These are phyloP conservation scores for Blastomyces silverae DNA, from an alignment of 2,329 filamentous ascomycete genomes.

Conservation along the genomic window DNA sequence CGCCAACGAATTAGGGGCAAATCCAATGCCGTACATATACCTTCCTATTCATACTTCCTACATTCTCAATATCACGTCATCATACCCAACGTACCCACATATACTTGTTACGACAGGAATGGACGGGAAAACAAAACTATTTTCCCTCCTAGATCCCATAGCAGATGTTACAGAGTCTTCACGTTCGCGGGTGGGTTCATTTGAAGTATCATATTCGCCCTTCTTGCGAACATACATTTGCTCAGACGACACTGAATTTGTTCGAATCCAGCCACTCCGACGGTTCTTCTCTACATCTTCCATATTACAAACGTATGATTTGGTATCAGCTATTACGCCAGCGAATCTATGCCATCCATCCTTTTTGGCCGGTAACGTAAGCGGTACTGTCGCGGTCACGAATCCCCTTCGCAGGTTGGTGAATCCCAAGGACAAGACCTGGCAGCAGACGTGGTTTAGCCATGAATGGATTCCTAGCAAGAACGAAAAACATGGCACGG, in stretches of 20 bases:
- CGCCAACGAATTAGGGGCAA: slow-evolving; percentile 15
- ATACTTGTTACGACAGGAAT: slow-evolving; percentile 49
- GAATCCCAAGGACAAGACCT: slow-evolving; percentile 46
- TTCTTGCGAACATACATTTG: slow-evolving; percentile 49
- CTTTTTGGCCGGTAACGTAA: slow-evolving; percentile 47
- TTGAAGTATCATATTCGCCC: slow-evolving; percentile 50
- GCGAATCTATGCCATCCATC: slow-evolving; percentile 47
- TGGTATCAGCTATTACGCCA: slow-evolving; percentile 31
- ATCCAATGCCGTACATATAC: slow-evolving; percentile 33
- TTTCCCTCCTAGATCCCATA: slow-evolving; percentile 46
- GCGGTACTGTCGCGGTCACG: slow-evolving; percentile 46
- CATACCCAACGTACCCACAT: slow-evolving; percentile 49
- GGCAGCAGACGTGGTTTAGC: slow-evolving; percentile 52
- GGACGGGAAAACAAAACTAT: slow-evolving; percentile 50
- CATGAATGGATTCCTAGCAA: slow-evolving; percentile 48
- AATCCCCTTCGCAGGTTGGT: slow-evolving; percentile 49
- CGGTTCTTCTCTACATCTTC: slow-evolving; percentile 48
- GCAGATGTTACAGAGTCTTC: slow-evolving; percentile 42
- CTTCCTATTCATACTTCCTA: slow-evolving; percentile 35
- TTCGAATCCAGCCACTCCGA: slow-evolving; percentile 46
- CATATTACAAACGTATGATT: slow-evolving; percentile 43
- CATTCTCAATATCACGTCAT: slow-evolving; percentile 39
- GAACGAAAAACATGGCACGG: slow-evolving; percentile 17
- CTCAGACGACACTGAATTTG: slow-evolving; percentile 50
- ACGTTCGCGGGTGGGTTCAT: slow-evolving; percentile 46